phyloP scores from a whole-genome alignment of 495 filamentous ascomycete species.

The Xylaria venustula region DNA sequence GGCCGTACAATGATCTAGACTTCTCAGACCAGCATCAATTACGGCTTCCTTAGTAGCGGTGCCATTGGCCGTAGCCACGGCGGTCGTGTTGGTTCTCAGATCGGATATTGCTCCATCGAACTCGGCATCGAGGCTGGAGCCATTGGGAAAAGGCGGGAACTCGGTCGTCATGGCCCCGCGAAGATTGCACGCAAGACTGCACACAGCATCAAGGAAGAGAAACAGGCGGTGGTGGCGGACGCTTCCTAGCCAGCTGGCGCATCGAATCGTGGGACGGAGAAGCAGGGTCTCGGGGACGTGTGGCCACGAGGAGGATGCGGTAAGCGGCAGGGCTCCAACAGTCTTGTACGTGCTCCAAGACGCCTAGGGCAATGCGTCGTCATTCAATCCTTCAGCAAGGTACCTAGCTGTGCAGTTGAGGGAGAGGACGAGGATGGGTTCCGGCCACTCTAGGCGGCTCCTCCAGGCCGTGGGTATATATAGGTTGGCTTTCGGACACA shows the following conservation, averaged over 20 bases:
- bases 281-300: background rate
- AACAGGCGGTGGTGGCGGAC: background rate
- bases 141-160: slow-evolving; percentile 15
- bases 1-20: slow-evolving; percentile 71
- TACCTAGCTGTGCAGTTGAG: no score
- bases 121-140: slow-evolving; percentile 8
- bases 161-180: slow-evolving; percentile 16
- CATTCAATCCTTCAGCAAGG: background rate
- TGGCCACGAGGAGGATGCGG: background rate
- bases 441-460: background rate
- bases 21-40: slow-evolving; percentile 72
- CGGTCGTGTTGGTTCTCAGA: slow-evolving; percentile 9
- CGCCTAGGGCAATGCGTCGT: background rate
- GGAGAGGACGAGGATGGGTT: background rate
- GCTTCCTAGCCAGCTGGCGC: slow-evolving; percentile 6
- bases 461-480: background rate
- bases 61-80: background rate
- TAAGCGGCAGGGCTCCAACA: background rate
- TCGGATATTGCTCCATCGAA: slow-evolving; percentile 3
- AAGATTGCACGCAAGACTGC: background rate
- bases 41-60: slow-evolving; percentile 34
- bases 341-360: background rate
- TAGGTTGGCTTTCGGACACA: background rate
- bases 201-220: background rate
- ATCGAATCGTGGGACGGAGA: slow-evolving; percentile 3